Conservation (phyloP, 805 yeast genomes). For the Candida ipomoeae region DNA sequence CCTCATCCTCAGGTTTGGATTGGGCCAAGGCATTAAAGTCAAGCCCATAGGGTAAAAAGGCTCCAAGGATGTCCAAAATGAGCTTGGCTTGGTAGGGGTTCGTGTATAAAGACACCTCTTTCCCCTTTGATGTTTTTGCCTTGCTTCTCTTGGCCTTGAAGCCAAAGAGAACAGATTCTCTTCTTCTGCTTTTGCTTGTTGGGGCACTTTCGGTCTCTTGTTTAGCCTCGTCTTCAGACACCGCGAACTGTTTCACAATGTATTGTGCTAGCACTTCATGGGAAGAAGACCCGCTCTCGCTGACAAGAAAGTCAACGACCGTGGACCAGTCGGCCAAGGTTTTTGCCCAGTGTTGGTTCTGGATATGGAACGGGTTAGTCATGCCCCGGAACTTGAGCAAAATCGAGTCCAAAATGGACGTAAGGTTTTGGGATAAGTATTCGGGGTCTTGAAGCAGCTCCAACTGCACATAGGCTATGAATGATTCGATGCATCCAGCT, state of each 20-base stretch:
- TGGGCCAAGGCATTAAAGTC: slow-evolving; percentile 26
- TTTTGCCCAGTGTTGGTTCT: slow-evolving; percentile 31
- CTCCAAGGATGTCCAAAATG: slow-evolving; percentile 27
- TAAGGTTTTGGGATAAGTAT: slow-evolving; percentile 27
- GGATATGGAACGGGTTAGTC: slow-evolving; percentile 23
- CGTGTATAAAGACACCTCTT: slow-evolving; percentile 25
- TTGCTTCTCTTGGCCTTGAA: slow-evolving; percentile 23
- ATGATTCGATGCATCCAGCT: slow-evolving; percentile 29
- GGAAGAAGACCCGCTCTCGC: slow-evolving; percentile 34
- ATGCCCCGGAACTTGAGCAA: slow-evolving; percentile 29
- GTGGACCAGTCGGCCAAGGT: slow-evolving; percentile 26
- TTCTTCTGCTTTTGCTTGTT: slow-evolving; percentile 14
- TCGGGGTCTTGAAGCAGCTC: slow-evolving; percentile 38
- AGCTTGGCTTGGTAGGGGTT: slow-evolving; percentile 35
- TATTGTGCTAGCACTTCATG: slow-evolving; percentile 35
- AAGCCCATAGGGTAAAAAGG: slow-evolving; percentile 34
- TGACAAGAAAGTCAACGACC: slow-evolving; percentile 28
- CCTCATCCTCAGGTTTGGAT: slow-evolving; percentile 7
- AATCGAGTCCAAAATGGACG: slow-evolving; percentile 26
- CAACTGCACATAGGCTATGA: slow-evolving; percentile 35
- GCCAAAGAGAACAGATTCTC: slow-evolving; percentile 25
- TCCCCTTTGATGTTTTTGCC: slow-evolving; percentile 15
- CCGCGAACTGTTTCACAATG: slow-evolving; percentile 27
- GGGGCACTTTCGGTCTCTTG: slow-evolving; percentile 3
- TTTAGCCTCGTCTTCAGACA: slow-evolving; percentile 5